Base-by-base conservation (phyloP, 2,329 filamentous ascomycete species). In the Aaosphaeria pasadenensis region DNA sequence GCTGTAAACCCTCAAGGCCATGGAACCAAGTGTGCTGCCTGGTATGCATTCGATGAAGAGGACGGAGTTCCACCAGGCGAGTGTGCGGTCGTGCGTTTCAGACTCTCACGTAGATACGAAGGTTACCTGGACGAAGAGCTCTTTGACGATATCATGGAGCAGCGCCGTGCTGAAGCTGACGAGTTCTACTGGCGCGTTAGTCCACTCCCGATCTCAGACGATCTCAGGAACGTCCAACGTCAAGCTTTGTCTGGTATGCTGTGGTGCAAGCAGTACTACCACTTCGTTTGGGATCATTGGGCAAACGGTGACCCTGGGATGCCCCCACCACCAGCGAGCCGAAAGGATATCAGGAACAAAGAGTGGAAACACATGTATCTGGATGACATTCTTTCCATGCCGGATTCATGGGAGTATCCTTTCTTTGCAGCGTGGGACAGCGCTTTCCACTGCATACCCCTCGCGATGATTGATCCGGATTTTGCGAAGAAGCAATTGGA, bases 401-500 rank as follows among this genome's bases (percentile, higher is more conserved):
- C 92, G 1, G 92, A 97, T 70, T 96, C 91, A 0, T 97, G 92
- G 92, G 92, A 97, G 64, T 97, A 97, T 61, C 92, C 92, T 0
- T 97, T 96, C 77, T 96, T 96, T 69, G 91, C 91, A 17, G 92
- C 92, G 4, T 97, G 92, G 92, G 92, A 97, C 69, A 92, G 88
- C 46, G 92, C 91, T 5, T 97, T 97, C 72, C 94, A 97, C 73
- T 96, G 91, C 66, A 96, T 97, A 58, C 89, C 91, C 0, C 74
- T 97, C 52, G 89, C 94, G 36, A 96, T 97, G 91, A 91, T 97
- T 54, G 92, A 97, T 62, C 94, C 92, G 0, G 92, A 96, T 39
- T 96, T 96, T 62, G 91, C 92, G 47, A 97, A 97, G 82, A 96
- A 96, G 76, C 92, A 97, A 73, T 84, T 97, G 43, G 94, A 97